phyloP scores from a whole-genome alignment of 257 asterid species.

The Lycium barbarum region DNA sequence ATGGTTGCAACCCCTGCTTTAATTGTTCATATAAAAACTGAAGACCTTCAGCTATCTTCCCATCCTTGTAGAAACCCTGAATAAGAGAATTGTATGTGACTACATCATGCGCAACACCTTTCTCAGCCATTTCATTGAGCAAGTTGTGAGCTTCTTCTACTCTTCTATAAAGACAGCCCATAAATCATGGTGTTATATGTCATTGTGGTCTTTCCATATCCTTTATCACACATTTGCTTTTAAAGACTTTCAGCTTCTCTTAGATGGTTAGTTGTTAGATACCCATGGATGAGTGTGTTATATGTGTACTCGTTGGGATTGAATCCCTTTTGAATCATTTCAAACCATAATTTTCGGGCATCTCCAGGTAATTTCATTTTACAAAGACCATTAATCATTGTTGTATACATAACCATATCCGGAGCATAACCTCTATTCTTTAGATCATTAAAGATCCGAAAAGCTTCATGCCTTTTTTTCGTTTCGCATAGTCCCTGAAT shows the following conservation, averaged over 20 bases:
- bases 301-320: constrained; percentile 63
- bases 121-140: constrained; percentile 57
- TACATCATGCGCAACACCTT: constrained; percentile 49
- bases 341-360: constrained; percentile 70
- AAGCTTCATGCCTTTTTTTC: constrained; percentile 54
- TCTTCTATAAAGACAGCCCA: constrained; percentile 58
- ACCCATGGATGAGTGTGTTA: constrained; percentile 59
- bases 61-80: constrained; percentile 49
- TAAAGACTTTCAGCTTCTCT: constrained; percentile 69
- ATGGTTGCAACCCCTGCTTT: constrained; percentile 56
- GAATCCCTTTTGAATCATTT: constrained; percentile 66
- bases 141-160: constrained; percentile 57
- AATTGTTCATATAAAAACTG: constrained; percentile 50
- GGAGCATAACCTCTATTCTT: constrained; percentile 71
- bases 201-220: constrained; percentile 52
- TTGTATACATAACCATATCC: constrained; percentile 70
- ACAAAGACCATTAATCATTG: constrained; percentile 68
- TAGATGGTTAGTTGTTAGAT: constrained; percentile 50
- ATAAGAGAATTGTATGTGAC: constrained; percentile 61
- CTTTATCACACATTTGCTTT: constrained; percentile 61
- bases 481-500: constrained; percentile 59
- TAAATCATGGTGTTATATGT: constrained; percentile 56
- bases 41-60: constrained; percentile 47
- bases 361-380: constrained; percentile 54
- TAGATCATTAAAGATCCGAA: constrained; percentile 64